Base-by-base conservation (phyloP, 2,329 filamentous ascomycete genomes). In the Daldinia sp. region DNA sequence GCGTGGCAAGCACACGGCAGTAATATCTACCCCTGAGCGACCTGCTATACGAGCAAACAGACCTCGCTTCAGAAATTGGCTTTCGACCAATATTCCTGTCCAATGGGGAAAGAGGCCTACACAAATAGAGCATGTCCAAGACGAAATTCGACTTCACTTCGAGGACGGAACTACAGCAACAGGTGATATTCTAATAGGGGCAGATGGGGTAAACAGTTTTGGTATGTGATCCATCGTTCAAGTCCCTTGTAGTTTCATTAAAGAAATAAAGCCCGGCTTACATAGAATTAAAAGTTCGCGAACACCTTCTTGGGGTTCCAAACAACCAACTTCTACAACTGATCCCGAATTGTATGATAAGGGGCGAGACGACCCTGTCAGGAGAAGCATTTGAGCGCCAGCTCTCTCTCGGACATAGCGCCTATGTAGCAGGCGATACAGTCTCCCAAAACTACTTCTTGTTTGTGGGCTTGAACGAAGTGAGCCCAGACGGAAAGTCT, bases 121-220 rank as follows among this genome's bases (percentile, higher is more conserved):
- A 9, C 47, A 35, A 8, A 58, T 74, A 8, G 67, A 72, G n/a
- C 58, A 71, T 2, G 37, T 37, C 2, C 57, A 59, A 4, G 35
- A 61, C 1, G 30, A 39, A 19, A 65, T 75, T 13, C 62, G 51
- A 19, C 53, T 71, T 7, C 57, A 60, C 21, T 74, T 75, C 39
- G 66, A 66, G n/a, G 73, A 74, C 34, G 72, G 73, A 0, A 66
- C 66, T 1, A 65, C 39, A 10, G 71, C 69, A 0, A 61, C 34
- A 0, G 71, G 71, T 5, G 71, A 73, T 23, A 64, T 75, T 10
- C 39, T 73, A 4, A 64, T 75, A 1, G 73, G 73, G 2, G 73
- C 72, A 2, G 73, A 75, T 27, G 72, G 73, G 1, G 48, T 70
- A 3, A 63, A 71, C n/a, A 74, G 73, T 27, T 56, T 62, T 9